These are phyloP conservation scores for Triticum monococcum DNA, from an alignment of 176 grass and related monocot genomes.

Conservation along the genomic window DNA sequence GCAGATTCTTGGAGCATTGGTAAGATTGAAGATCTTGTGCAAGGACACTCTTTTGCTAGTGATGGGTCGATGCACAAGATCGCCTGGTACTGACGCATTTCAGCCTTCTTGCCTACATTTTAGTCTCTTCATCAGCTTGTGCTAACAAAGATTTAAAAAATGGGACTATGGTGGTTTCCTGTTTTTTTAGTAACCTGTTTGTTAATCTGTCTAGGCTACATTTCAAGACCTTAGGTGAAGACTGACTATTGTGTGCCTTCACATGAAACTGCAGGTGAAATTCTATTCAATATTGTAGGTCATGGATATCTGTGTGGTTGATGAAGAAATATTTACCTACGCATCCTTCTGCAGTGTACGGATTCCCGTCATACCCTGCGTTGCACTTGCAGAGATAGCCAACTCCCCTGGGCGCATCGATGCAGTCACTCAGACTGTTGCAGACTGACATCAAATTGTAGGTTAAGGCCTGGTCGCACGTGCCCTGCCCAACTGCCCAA, in stretches of 20 bases:
- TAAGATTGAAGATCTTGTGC: neutral
- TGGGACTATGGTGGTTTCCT: neutral
- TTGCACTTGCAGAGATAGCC: conserved; percentile 32
- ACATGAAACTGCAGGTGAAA: neutral
- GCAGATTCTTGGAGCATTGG: neutral
- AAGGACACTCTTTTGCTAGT: neutral
- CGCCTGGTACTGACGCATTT: neutral
- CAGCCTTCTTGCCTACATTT: neutral
- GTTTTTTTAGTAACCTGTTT: neutral
- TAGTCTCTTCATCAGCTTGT: neutral
- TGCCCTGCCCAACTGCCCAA: neutral
- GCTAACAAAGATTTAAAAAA: neutral
- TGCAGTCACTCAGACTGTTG: conserved; percentile 6
- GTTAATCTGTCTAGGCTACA: neutral
- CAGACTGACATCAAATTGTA: neutral
- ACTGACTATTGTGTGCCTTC: neutral
- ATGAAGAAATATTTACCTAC: conserved; percentile 11
- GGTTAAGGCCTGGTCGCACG: neutral
- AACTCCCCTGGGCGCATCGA: neutral
- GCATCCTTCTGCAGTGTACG: conserved; percentile 4
- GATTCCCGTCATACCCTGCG: conserved; percentile 5
- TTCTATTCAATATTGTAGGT: neutral
- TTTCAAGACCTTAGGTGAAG: neutral
- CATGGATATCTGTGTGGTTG: neutral
- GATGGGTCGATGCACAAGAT: neutral